Evolutionary conservation across 202 grass and related monocot genomes (phyloP).

Genomic region (Musa balbisiana): DNA sequence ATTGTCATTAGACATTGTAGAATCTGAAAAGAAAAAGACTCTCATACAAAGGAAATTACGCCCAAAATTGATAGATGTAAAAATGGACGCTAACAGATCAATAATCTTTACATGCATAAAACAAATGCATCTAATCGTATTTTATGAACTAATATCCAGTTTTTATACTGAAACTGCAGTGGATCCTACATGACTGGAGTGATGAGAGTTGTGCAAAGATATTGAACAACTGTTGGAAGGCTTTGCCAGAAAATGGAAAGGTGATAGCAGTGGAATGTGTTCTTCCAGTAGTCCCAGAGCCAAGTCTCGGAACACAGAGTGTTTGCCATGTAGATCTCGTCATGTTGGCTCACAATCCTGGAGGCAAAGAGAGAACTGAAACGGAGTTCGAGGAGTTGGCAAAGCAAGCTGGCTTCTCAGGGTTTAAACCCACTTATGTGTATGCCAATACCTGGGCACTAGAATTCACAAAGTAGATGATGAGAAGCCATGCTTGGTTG

Average conservation of each 20-base stretch:
- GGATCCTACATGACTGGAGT: conserved; percentile 8
- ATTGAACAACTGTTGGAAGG: conserved; percentile 4
- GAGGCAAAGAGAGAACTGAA: conserved; percentile 5
- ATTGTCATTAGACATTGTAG: no score
- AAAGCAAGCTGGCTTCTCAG: neutral
- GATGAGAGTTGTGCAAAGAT: neutral
- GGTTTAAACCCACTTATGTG: neutral
- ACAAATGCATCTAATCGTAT: no score
- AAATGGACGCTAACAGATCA: no score
- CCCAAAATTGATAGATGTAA: no score
- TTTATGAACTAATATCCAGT: no score
- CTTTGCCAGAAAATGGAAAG: neutral
- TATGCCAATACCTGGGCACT: neutral
- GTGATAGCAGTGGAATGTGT: neutral
- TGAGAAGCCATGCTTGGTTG: no score
- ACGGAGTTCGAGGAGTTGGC: conserved; percentile 5
- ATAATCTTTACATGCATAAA: no score
- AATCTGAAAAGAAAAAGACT: no score
- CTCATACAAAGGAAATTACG: no score
- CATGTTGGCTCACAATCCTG: neutral
- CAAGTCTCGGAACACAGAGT: neutral
- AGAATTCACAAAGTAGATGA: neutral
- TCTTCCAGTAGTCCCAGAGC: neutral
- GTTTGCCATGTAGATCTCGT: neutral
- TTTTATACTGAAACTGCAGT: neutral